Conservation (phyloP, 768 basidiomycete genomes). For the Termitomyces sp. region DNA sequence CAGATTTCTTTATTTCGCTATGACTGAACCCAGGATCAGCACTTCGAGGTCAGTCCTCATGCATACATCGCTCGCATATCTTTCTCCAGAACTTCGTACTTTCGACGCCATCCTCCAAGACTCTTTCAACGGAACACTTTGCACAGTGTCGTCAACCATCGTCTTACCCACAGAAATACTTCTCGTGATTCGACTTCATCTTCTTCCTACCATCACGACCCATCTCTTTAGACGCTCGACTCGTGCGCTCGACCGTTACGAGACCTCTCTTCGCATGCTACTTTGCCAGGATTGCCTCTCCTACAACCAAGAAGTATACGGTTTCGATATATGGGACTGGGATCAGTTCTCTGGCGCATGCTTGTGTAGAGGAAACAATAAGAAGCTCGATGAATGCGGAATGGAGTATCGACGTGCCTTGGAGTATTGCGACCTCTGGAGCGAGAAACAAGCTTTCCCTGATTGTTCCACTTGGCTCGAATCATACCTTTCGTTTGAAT, state of each 20-base stretch:
- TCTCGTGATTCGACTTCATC: constrained; percentile 44
- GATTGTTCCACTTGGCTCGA: constrained; percentile 46
- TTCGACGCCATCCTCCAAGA: constrained; percentile 34
- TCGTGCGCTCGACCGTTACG: constrained; percentile 38
- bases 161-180: constrained; percentile 51
- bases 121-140: constrained; percentile 9
- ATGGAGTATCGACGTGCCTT: constrained; percentile 2
- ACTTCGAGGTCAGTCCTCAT: constrained; percentile 42
- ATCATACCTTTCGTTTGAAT: constrained; percentile 39
- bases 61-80: constrained; percentile 48
- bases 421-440: constrained; percentile 5
- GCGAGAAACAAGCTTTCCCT: constrained; percentile 27
- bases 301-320: constrained; percentile 53
- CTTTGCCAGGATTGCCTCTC: constrained; percentile 48
- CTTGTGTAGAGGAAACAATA: constrained; percentile 30
- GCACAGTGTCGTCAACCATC: constrained; percentile 11
- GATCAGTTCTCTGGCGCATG: constrained; percentile 49
- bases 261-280: constrained; percentile 32
- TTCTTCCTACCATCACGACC: constrained; percentile 39
- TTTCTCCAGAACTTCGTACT: constrained; percentile 43
- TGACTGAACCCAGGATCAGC: constrained; percentile 23
- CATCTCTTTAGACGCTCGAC: constrained; percentile 40
- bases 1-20: constrained; percentile 2
- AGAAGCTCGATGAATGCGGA: not conserved
- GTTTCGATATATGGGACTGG: constrained; percentile 51